Base-by-base conservation (phyloP, 768 basidiomycete genomes). In the Gloeopeniophorella convolvens region DNA sequence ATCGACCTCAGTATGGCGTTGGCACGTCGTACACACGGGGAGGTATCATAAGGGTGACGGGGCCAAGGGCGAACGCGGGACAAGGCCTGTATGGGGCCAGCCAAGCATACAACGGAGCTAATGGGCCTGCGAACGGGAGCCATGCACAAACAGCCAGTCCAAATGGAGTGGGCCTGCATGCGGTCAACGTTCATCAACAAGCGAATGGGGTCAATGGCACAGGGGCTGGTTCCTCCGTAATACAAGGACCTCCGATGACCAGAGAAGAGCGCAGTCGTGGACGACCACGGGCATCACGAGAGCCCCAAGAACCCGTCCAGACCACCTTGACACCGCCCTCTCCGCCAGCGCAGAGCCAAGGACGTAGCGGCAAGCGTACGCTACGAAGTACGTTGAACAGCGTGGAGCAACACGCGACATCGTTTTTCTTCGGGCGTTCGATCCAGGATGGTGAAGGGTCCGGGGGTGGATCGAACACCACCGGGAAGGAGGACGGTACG, bases 371-470 rank as follows among this genome's bases (percentile, higher is more conserved):
- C 31, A 84, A 77, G 63, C 72, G 80, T 54, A 81, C 77, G 56
- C 58, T 87, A 43, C 75, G 85, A 42, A 85, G 76, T 50, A 85
- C 84, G 12, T 64, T 88, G 37, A 78, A 73, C 48, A 80, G 77
- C 30, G 85, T 86, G 10, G 85, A 87, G 60, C 79, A 82, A 47
- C 83, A 82, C 60, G 80, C 82, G 4, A 79, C 71, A 52, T 72
- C 79, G 5, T 74, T 85, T 53, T 66, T 84, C 30, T 85, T 86
- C 50, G 82, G 83, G n/a, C 73, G 82, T 24, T 63, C 65, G 32
- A 64, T 69, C 26, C 48, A 55, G 36, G 48, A 50, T n/a, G 56
- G 48, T 2, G 56, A 45, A 34, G 56, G 56, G 45, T 45, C 43
- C 21, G 40, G 43, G 16, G 26, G 41, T 39, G 45, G 40, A 20